Evolutionary conservation across 2,329 filamentous ascomycete species (phyloP).

Genomic region (Chaetomiaceae sp.): DNA sequence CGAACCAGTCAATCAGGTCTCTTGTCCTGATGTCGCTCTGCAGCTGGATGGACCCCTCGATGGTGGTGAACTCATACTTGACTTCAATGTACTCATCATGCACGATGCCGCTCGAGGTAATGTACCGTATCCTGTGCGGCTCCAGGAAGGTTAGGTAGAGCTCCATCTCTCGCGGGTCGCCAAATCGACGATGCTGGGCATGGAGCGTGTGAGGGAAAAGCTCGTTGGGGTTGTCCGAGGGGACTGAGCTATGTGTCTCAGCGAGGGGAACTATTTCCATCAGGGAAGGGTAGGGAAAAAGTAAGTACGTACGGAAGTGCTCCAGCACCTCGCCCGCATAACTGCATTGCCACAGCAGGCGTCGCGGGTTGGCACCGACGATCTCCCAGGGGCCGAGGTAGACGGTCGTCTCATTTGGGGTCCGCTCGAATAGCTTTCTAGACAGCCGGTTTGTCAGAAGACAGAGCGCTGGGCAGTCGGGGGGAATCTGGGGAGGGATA

Average conservation of each 20-base stretch:
- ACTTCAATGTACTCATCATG: conserved; percentile 47
- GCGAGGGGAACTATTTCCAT: background rate
- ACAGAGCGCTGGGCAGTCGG: conserved; percentile 20
- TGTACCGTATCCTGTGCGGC: conserved; percentile 46
- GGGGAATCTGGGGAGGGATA: conserved; percentile 19
- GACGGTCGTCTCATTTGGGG: conserved; percentile 44
- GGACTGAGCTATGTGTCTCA: conserved; percentile 34
- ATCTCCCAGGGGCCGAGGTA: conserved; percentile 53
- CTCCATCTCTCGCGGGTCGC: conserved; percentile 47
- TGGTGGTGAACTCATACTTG: conserved; percentile 48
- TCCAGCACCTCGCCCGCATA: conserved; percentile 50
- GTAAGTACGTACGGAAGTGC: conserved; percentile 42
- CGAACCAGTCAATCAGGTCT: conserved; percentile 48
- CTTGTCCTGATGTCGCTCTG: conserved; percentile 46
- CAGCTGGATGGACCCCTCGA: conserved; percentile 45
- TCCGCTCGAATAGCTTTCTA: conserved; percentile 49
- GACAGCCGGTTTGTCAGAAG: conserved; percentile 19
- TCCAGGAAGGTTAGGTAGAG: conserved; percentile 45
- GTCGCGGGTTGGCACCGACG: conserved; percentile 43
- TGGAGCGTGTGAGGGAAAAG: conserved; percentile 48
- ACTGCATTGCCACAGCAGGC: conserved; percentile 50
- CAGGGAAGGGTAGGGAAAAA: background rate
- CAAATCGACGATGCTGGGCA: conserved; percentile 47
- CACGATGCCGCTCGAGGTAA: conserved; percentile 43
- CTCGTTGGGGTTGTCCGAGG: conserved; percentile 41